Conservation (phyloP, 148 eudicot species). For the Hydrangea macrophylla region DNA sequence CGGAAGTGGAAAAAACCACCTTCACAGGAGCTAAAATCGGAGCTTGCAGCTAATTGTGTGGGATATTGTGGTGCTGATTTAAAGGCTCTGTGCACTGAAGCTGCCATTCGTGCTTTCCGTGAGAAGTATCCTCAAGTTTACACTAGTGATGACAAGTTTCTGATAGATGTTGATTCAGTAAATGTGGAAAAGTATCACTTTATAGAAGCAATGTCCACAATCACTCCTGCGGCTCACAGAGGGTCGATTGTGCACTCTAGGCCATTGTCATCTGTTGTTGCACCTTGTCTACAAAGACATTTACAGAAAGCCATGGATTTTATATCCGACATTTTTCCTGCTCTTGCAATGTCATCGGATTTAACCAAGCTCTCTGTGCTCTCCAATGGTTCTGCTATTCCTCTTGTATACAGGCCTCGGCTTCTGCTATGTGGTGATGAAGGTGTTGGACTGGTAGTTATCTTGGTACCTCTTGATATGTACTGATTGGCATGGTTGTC, state of each 20-base stretch:
- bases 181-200: slow-evolving; percentile 82
- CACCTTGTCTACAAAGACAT: slow-evolving; percentile 79
- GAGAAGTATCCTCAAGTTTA: slow-evolving; percentile 99
- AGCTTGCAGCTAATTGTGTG: slow-evolving; percentile 99
- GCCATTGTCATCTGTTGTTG: slow-evolving; percentile 88
- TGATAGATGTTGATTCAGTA: slow-evolving; percentile 93
- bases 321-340: slow-evolving; percentile 85
- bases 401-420: slow-evolving; percentile 91
- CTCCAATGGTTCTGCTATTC: slow-evolving; percentile 81
- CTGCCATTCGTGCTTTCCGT: slow-evolving; percentile 98
- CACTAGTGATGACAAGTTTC: slow-evolving; percentile 95
- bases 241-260: slow-evolving; percentile 97
- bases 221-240: slow-evolving; percentile 99
- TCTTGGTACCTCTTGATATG: slow-evolving; percentile 12
- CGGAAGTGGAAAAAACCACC: slow-evolving; percentile 98
- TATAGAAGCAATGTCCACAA: slow-evolving; percentile 90
- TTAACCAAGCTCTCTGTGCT: slow-evolving; percentile 70
- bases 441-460: slow-evolving; percentile 87
- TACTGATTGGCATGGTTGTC: slow-evolving; percentile 2
- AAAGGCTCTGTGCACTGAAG: slow-evolving; percentile 98
- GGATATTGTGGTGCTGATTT: slow-evolving; percentile 99
- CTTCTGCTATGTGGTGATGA: slow-evolving; percentile 74
- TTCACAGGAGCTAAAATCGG: slow-evolving; percentile 61
- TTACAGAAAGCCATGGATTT: slow-evolving; percentile 64
- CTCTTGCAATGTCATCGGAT: slow-evolving; percentile 62